Conservation (phyloP, 306 rosid genomes). For the Crotalaria pallida region DNA sequence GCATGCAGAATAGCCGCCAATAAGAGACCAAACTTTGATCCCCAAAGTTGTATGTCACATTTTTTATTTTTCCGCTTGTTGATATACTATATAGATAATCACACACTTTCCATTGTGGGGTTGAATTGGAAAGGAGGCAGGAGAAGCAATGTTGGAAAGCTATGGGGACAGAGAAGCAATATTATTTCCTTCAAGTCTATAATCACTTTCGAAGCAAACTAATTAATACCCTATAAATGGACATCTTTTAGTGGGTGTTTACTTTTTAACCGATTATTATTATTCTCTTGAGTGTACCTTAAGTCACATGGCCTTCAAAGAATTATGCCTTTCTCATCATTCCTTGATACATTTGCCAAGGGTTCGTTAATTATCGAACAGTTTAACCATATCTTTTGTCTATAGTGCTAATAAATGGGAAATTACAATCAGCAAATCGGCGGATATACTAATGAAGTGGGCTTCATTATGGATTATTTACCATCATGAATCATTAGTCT, state of each 20-base stretch:
- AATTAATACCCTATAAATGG: constrained; percentile 34
- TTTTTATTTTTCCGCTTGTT: neutral
- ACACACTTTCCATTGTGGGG: constrained; percentile 46
- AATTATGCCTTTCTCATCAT: constrained; percentile 42
- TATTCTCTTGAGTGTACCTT: constrained; percentile 50
- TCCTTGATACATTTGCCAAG: constrained; percentile 14
- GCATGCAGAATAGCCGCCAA: constrained; percentile 45
- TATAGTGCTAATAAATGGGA: neutral
- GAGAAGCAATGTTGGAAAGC: constrained; percentile 65
- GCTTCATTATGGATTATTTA: constrained; percentile 2
- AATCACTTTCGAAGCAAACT: constrained; percentile 73
- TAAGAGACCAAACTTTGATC: constrained; percentile 15
- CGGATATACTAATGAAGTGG: neutral
- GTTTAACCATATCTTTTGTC: neutral
- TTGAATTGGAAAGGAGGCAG: constrained; percentile 59
- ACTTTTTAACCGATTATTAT: constrained; percentile 64
- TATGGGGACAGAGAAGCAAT: constrained; percentile 25
- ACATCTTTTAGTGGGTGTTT: constrained; percentile 53
- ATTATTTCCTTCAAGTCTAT: constrained; percentile 29
- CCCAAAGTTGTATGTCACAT: constrained; percentile 20
- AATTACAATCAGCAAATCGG: neutral
- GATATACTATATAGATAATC: constrained; percentile 30
- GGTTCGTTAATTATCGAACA: constrained; percentile 14
- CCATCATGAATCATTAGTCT: constrained; percentile 12
- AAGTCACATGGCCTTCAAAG: constrained; percentile 56